Evolutionary conservation across 148 eudicot species (phyloP).

Genomic region (Spergularia bocconei): DNA sequence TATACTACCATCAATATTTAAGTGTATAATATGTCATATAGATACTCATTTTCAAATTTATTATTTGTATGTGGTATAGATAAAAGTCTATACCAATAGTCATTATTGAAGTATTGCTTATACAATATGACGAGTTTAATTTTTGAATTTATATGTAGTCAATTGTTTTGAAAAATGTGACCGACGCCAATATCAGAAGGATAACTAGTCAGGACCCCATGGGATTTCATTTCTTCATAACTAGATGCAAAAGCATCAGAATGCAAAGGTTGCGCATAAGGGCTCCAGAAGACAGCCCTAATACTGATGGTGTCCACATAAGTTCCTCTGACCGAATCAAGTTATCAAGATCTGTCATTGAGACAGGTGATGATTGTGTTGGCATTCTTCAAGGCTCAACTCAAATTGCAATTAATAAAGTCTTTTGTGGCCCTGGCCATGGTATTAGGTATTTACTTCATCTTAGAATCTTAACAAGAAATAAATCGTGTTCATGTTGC

Average conservation of each 20-base stretch:
- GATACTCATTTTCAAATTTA: too few species aligned
- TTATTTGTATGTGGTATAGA: too few species aligned
- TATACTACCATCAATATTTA: too few species aligned
- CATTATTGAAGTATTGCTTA: too few species aligned
- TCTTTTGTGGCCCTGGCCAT: conserved; percentile 76
- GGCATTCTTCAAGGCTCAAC: conserved; percentile 62
- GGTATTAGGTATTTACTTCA: conserved; percentile 55
- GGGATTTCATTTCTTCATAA: conserved; percentile 70
- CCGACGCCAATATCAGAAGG: conserved; percentile 39
- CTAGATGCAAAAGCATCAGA: conserved; percentile 26
- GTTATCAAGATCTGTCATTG: conserved; percentile 32
- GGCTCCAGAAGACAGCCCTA: conserved; percentile 58
- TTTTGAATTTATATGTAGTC: conserved; percentile 31
- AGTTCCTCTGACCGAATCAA: conserved; percentile 41
- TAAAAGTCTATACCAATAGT: too few species aligned
- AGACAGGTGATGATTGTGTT: conserved; percentile 74
- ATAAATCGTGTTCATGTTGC: too few species aligned
- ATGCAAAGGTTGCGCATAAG: conserved; percentile 33
- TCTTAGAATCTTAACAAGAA: background rate
- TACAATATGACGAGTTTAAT: background rate
- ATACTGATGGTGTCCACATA: conserved; percentile 74
- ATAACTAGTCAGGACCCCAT: conserved; percentile 45
- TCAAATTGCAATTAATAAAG: conserved; percentile 39
- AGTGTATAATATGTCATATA: too few species aligned
- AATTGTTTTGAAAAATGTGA: conserved; percentile 38